Evolutionary conservation across 2,329 filamentous ascomycete species (phyloP).

Genomic region (Didymella sp.): DNA sequence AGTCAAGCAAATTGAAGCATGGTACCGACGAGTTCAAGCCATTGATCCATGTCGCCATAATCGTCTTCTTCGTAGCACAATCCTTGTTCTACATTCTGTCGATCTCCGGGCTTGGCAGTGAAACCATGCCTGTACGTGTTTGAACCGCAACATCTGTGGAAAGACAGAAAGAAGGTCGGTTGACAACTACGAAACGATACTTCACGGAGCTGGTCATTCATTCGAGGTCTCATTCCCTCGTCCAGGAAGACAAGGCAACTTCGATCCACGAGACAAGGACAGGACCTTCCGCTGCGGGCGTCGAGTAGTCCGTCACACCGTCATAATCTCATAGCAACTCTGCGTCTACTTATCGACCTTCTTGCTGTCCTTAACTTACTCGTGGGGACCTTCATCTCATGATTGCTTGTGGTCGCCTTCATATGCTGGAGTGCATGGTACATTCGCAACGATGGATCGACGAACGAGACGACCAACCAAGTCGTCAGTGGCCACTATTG

Average conservation of each 20-base stretch:
- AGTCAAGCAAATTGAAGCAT: conserved; percentile 2
- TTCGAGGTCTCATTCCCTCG: not conserved
- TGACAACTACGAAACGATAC: conserved; percentile 9
- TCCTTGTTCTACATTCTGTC: conserved; percentile 19
- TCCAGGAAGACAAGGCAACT: not conserved
- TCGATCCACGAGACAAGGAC: too few species aligned
- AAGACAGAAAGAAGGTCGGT: conserved; percentile 1
- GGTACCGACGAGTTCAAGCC: conserved; percentile 14
- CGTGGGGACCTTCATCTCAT: conserved; percentile 12
- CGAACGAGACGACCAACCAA: conserved; percentile 18
- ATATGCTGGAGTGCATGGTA: conserved; percentile 26
- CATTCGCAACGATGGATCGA: conserved; percentile 21
- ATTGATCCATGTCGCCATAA: conserved; percentile 14
- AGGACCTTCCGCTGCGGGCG: not conserved
- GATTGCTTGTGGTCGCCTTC: conserved; percentile 16
- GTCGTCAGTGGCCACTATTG: conserved; percentile 18
- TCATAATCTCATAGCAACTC: not conserved
- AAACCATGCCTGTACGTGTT: conserved; percentile 8
- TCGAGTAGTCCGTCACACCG: not conserved
- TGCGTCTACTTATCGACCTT: conserved; percentile 1
- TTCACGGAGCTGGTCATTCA: not conserved
- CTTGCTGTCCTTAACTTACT: conserved; percentile 9
- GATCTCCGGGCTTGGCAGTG: conserved; percentile 12
- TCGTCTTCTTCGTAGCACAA: conserved; percentile 17
- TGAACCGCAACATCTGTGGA: conserved; percentile 15